Percentiles rank a stretch among this genome's conserved stretches.
Evolutionary conservation across 257 asterid genomes (phyloP).

Genomic region (Hygrophila difformis): DNA sequence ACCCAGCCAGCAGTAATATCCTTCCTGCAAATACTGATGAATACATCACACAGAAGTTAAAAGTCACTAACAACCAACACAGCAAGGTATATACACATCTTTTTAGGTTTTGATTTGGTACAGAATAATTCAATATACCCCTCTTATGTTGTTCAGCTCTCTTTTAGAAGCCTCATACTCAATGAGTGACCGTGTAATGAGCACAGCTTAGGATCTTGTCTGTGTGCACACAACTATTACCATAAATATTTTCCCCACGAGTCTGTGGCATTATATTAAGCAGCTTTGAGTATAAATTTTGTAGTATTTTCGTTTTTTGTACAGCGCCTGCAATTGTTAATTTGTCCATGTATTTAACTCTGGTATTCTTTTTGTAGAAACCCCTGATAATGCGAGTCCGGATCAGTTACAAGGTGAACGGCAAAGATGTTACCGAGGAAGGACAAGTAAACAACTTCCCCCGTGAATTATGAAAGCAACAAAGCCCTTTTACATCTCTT

Average conservation of each 20-base stretch:
- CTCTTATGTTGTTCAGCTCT: not conserved
- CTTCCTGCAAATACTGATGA: constrained; percentile 75
- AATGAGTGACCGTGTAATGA: not conserved
- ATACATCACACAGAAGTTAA: constrained; percentile 60
- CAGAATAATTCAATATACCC: too few relatives aligned
- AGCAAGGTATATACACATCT: constrained; percentile 66
- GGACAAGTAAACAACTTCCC: constrained; percentile 92
- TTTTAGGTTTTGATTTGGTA: not conserved
- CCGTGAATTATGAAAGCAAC: constrained; percentile 52
- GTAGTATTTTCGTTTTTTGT: too few relatives aligned
- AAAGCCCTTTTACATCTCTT: constrained; percentile 3
- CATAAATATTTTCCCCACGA: too few relatives aligned
- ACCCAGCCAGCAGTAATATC: constrained; percentile 76
- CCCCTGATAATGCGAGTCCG: constrained; percentile 83
- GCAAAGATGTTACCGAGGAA: constrained; percentile 78
- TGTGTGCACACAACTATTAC: too few relatives aligned
- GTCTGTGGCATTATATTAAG: too few relatives aligned
- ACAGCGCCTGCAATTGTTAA: too few relatives aligned
- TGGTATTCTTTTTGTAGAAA: constrained; percentile 47
- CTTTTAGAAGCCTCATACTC: too few relatives aligned
- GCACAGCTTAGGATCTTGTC: too few relatives aligned
- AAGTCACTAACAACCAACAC: constrained; percentile 79
- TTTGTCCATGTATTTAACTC: too few relatives aligned
- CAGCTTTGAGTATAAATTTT: too few relatives aligned
- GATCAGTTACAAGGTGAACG: constrained; percentile 61